phyloP scores from a whole-genome alignment of 768 basidiomycete species.

The Mycena crocata region DNA sequence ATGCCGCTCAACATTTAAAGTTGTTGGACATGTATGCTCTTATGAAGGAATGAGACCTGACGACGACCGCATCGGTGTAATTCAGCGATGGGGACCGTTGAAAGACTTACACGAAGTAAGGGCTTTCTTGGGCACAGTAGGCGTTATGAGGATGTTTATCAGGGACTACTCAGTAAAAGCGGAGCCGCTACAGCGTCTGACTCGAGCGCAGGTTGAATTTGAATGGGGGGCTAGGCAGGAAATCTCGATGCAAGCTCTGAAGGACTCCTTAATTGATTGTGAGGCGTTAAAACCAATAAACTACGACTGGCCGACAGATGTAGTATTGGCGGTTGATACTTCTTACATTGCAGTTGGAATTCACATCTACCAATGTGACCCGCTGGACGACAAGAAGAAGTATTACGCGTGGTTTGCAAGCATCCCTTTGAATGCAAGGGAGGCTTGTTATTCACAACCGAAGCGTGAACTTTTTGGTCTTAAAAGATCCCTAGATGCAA shows the following conservation, averaged over 20 bases:
- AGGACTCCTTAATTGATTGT: background rate
- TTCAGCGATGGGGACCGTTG: background rate
- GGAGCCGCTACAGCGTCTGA: background rate
- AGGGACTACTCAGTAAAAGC: background rate
- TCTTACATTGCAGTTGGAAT: slow-evolving; percentile 47
- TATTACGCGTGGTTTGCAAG: slow-evolving; percentile 49
- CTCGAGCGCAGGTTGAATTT: background rate
- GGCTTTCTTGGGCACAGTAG: background rate
- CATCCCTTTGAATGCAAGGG: slow-evolving; percentile 47
- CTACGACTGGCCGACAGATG: slow-evolving; percentile 34
- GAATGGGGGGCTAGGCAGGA: background rate
- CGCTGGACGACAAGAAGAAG: slow-evolving; percentile 26
- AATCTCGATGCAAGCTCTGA: background rate
- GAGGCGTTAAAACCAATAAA: slow-evolving; percentile 36
- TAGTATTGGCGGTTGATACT: slow-evolving; percentile 44
- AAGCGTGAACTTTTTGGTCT: slow-evolving; percentile 55
- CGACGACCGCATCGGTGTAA: background rate
- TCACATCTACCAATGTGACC: slow-evolving; percentile 48
- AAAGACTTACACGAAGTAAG: background rate
- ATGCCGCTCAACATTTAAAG: background rate
- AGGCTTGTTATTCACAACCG: slow-evolving; percentile 48
- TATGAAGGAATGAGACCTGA: background rate
- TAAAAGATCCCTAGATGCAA: slow-evolving; percentile 34
- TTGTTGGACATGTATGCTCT: slow-evolving; percentile 9
- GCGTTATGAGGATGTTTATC: background rate